Evolutionary conservation across 805 yeast genomes (phyloP).

Genomic region (Hanseniaspora lachancei): DNA sequence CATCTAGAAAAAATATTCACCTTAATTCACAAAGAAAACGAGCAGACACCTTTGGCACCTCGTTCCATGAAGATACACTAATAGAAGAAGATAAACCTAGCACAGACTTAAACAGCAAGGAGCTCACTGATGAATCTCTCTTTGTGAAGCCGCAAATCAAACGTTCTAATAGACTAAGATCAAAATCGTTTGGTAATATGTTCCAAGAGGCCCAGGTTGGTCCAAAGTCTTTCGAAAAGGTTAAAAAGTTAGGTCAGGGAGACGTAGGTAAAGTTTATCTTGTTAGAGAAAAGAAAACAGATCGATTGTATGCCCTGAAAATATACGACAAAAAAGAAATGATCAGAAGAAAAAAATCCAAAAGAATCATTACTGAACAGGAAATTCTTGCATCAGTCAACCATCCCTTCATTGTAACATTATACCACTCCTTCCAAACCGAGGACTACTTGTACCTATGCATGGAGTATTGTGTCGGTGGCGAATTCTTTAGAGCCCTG

Average conservation of each 20-base stretch:
- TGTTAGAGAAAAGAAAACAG: slow-evolving; percentile 67
- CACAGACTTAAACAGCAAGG: background rate
- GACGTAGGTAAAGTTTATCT: slow-evolving; percentile 95
- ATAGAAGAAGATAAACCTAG: background rate
- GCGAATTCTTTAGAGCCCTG: slow-evolving; percentile 90
- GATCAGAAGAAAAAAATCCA: slow-evolving; percentile 88
- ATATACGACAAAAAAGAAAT: slow-evolving; percentile 80
- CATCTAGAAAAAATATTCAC: background rate
- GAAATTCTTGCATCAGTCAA: slow-evolving; percentile 89
- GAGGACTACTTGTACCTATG: slow-evolving; percentile 83
- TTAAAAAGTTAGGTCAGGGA: slow-evolving; percentile 86
- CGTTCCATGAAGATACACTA: background rate
- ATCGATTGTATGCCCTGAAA: slow-evolving; percentile 81
- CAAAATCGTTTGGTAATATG: slow-evolving; percentile 50
- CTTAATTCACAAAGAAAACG: background rate
- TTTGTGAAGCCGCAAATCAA: slow-evolving; percentile 14
- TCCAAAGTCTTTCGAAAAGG: slow-evolving; percentile 77
- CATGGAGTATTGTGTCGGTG: slow-evolving; percentile 99
- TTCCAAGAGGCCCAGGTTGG: slow-evolving; percentile 67
- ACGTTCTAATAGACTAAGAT: slow-evolving; percentile 28
- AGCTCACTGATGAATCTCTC: background rate
- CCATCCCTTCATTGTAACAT: slow-evolving; percentile 93
- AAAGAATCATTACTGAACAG: slow-evolving; percentile 90
- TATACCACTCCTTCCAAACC: slow-evolving; percentile 92
- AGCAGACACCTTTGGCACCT: background rate